Conservation (phyloP, 768 basidiomycete species). For the Russula griseocarnosa region DNA sequence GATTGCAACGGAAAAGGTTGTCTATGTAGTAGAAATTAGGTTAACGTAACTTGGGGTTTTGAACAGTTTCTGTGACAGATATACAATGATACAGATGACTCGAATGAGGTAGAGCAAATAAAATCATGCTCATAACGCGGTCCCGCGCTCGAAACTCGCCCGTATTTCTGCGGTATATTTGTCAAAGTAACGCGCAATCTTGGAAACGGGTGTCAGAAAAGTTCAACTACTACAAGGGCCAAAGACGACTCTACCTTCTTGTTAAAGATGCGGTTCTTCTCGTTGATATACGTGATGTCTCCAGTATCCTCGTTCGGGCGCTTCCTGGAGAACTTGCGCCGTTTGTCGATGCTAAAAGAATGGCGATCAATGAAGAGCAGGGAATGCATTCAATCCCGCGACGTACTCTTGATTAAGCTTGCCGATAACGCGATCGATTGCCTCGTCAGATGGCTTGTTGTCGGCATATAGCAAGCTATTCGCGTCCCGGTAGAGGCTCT, state of each 20-base stretch:
- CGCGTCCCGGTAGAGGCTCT: constrained; percentile 88
- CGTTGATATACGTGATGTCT: constrained; percentile 99
- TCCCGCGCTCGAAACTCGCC: constrained; percentile 96
- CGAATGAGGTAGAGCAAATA: background rate
- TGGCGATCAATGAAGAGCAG: background rate
- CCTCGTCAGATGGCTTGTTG: constrained; percentile 92
- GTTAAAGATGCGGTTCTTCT: constrained; percentile 96
- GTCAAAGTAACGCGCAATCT: constrained; percentile 95
- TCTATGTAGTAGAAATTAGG: background rate
- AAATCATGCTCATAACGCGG: constrained; percentile 57
- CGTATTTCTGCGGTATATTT: constrained; percentile 96
- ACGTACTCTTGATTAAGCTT: constrained; percentile 94
- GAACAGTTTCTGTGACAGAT: constrained; percentile 5
- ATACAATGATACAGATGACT: constrained; percentile 21
- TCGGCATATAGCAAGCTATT: constrained; percentile 93
- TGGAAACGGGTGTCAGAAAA: constrained; percentile 15
- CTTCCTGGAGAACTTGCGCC: constrained; percentile 86
- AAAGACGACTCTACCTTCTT: constrained; percentile 62
- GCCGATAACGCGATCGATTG: constrained; percentile 84
- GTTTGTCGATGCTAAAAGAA: constrained; percentile 72
- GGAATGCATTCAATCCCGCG: constrained; percentile 9
- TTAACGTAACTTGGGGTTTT: background rate
- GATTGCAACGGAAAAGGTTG: background rate
- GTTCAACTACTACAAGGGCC: background rate
- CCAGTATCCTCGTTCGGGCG: constrained; percentile 87